phyloP scores from a whole-genome alignment of 1,284 basidiomycete genomes.

The Kwoniella shivajii region DNA sequence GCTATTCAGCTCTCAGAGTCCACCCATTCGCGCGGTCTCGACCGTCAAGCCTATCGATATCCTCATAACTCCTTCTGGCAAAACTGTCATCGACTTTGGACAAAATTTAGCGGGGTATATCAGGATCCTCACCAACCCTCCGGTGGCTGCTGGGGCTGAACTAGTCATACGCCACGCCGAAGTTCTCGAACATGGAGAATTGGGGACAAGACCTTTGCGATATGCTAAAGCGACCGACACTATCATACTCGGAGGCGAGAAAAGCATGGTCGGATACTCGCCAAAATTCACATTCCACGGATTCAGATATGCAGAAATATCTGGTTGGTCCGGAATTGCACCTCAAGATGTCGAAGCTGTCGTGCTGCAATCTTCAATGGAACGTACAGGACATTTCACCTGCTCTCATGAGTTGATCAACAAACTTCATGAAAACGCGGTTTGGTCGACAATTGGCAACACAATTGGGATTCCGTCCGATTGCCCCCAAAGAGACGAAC shows the following conservation, averaged over 20 bases:
- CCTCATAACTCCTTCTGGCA: conserved; percentile 21
- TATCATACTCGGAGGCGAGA: conserved; percentile 9
- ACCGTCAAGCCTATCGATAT: conserved; percentile 7
- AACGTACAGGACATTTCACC: conserved; percentile 21
- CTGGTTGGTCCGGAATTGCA: conserved; percentile 16
- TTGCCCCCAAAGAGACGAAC: conserved; percentile 32
- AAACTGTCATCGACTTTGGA: conserved; percentile 30
- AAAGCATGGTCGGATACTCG: conserved; percentile 8
- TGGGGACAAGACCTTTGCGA: conserved; percentile 26
- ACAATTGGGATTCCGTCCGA: conserved; percentile 28
- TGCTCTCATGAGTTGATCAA: conserved; percentile 28
- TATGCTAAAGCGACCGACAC: conserved; percentile 15
- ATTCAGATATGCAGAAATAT: conserved; percentile 25
- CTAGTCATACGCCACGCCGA: conserved; percentile 25
- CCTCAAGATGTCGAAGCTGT: conserved; percentile 17
- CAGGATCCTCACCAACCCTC: conserved; percentile 7
- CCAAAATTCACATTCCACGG: conserved; percentile 32
- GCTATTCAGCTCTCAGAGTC: conserved; percentile 16
- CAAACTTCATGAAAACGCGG: conserved; percentile 23
- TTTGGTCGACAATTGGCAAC: conserved; percentile 22
- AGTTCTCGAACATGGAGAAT: conserved; percentile 28
- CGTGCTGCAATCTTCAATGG: conserved; percentile 22
- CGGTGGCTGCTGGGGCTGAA: neutral
- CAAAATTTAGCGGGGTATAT: conserved; percentile 26
- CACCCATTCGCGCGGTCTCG: conserved; percentile 18